Base-by-base conservation (phyloP, 73 alveolate species). In the Paramecium sexaurelia region DNA sequence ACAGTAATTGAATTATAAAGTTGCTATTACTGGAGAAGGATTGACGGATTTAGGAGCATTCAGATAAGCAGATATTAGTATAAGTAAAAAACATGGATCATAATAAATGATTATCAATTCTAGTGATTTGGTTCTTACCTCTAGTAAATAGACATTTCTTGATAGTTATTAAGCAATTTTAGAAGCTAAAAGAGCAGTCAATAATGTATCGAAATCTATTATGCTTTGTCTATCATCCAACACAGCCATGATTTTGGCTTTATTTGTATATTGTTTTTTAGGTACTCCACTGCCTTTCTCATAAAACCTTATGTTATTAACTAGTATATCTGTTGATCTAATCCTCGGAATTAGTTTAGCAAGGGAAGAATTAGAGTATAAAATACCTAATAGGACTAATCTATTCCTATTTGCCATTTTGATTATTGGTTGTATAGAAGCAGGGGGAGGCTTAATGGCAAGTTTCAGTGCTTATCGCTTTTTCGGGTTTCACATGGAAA, bases 1-100 rank as follows among this genome's bases (percentile, higher is more conserved):
- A 45, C 7, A 78, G 41, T 19, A 39, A 41, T 33, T 40, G 19
- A 78, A 78, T 40, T 78, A 40, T 26, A 78, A 6, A 78, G 90
- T 78, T 10, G 90, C 90, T 40, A 61, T 78, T 17, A 78, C 90
- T 37, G 90, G 90, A 45, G 68, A 78, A 40, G 90, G 90, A 22
- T 78, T 78, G 24, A 78, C 90, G 0, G 90, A 78, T 78, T 78
- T 78, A 6, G 90, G 90, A 41, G 43, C 90, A 24, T 78, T 78
- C 13, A 39, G 55, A 78, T 6, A 78, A 11, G 90, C 90, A 4
- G 90, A 78, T 17, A 43, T 78, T 3, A 29, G 61, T 78, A 39
- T 78, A 1, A 39, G 75, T 26, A 78, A 78, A 26, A 78, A 78
- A 41, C 29, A 39, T 78, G 90, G 90, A 39, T 78, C 90, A 20